Conservation (phyloP, 2,329 filamentous ascomycete species). For the Acephala macrosclerotiorum region DNA sequence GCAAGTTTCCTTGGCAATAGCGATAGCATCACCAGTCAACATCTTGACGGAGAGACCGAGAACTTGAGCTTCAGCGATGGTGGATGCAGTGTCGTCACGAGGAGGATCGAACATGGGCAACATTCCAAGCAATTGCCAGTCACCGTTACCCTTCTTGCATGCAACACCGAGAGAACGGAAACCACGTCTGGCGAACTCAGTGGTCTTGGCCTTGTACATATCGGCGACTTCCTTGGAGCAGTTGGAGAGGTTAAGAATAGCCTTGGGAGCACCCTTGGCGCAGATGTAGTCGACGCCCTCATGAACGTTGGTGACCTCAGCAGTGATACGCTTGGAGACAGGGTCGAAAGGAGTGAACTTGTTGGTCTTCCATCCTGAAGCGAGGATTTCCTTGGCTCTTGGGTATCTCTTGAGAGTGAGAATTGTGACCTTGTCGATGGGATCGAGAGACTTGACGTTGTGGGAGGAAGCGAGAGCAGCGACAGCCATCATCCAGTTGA, state of each 20-base stretch:
- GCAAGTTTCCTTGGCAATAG: slow-evolving; percentile 83
- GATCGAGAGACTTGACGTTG: slow-evolving; percentile 80
- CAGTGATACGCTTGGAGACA: slow-evolving; percentile 81
- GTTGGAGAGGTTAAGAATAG: slow-evolving; percentile 73
- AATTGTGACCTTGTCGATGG: slow-evolving; percentile 82
- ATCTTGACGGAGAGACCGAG: slow-evolving; percentile 83
- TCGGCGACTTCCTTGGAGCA: slow-evolving; percentile 70
- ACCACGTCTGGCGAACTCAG: slow-evolving; percentile 79
- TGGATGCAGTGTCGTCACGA: slow-evolving; percentile 80
- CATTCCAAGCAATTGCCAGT: slow-evolving; percentile 77
- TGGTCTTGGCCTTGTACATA: slow-evolving; percentile 75
- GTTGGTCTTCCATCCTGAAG: slow-evolving; percentile 77
- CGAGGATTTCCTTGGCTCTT: slow-evolving; percentile 78
- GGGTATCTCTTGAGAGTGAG: slow-evolving; percentile 79
- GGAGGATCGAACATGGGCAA: slow-evolving; percentile 84
- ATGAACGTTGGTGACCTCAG: slow-evolving; percentile 63
- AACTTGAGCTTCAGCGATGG: slow-evolving; percentile 77
- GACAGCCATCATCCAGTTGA: slow-evolving; percentile 87
- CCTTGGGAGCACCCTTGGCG: slow-evolving; percentile 81
- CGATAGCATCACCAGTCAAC: slow-evolving; percentile 82
- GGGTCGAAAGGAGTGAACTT: slow-evolving; percentile 83
- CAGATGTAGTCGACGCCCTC: slow-evolving; percentile 75
- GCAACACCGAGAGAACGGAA: slow-evolving; percentile 83
- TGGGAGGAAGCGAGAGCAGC: slow-evolving; percentile 79
- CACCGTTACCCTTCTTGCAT: slow-evolving; percentile 77